Conservation (phyloP, 163 green algal species). For the Coccomyxa subellipsoidea region DNA sequence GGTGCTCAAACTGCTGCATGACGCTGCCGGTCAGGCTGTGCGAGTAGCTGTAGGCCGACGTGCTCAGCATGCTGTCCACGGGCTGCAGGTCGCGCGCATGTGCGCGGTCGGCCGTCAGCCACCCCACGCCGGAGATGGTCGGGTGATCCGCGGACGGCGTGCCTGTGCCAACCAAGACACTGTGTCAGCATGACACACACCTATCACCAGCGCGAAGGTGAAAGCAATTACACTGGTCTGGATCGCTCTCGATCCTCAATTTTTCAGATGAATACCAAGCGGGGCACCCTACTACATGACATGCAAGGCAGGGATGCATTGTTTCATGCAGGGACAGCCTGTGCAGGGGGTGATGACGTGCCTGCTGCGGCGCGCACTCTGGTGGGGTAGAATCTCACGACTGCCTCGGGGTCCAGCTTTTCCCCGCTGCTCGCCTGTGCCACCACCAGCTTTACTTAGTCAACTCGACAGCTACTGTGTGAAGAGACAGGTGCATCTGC, state of each 20-base stretch:
- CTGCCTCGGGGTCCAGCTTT: not conserved
- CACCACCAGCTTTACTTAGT: too few species aligned
- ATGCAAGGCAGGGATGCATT: too few species aligned
- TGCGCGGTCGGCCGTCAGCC: not conserved
- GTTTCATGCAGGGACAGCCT: not conserved
- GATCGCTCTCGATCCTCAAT: too few species aligned
- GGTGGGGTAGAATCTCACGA: not conserved
- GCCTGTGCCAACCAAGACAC: not conserved
- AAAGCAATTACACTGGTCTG: too few species aligned
- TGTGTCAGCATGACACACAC: not conserved
- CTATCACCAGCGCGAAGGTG: too few species aligned
- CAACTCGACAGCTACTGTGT: too few species aligned
- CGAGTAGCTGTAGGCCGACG: not conserved
- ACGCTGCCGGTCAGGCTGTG: not conserved
- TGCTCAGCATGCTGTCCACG: slow-evolving; percentile 12
- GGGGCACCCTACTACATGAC: too few species aligned
- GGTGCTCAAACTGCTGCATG: slow-evolving; percentile 51
- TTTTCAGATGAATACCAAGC: too few species aligned
- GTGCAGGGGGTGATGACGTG: not conserved
- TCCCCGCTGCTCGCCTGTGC: not conserved
- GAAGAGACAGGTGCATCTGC: too few species aligned
- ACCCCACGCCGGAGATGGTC: not conserved
- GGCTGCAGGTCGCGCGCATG: not conserved
- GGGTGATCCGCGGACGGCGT: not conserved
- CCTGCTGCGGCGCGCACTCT: not conserved